These are phyloP conservation scores for Alternaria triticimaculans DNA, from an alignment of 2,329 filamentous ascomycete species.

Conservation along the genomic window DNA sequence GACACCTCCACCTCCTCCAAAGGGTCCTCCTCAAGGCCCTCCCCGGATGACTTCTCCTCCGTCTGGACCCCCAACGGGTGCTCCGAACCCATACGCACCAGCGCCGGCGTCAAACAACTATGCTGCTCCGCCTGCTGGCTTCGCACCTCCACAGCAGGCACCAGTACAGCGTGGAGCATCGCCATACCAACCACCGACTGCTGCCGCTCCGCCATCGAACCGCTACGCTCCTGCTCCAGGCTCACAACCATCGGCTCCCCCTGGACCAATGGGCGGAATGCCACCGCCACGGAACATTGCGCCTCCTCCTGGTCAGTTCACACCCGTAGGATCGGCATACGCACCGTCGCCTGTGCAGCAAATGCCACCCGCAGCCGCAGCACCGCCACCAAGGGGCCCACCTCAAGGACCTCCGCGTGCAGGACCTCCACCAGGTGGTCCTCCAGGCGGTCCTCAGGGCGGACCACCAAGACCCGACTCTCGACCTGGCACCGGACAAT, in stretches of 20 bases:
- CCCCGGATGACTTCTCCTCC: conserved; percentile 71
- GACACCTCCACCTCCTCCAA: conserved; percentile 81
- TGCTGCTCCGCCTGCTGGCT: conserved; percentile 58
- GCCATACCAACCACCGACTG: conserved; percentile 83
- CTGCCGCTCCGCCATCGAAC: conserved; percentile 65
- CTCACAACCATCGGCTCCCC: conserved; percentile 55
- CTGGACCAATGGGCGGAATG: conserved; percentile 41
- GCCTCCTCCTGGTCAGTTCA: conserved; percentile 50
- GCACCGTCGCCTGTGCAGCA: conserved; percentile 43
- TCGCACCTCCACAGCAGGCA: conserved; percentile 59
- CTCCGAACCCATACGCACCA: conserved; percentile 70
- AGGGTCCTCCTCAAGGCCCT: conserved; percentile 63
- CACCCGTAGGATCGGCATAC: conserved; percentile 31
- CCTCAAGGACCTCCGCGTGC: conserved; percentile 53
- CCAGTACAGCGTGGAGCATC: conserved; percentile 77
- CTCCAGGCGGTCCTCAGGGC: conserved; percentile 36
- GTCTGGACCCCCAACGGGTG: conserved; percentile 56
- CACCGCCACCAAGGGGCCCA: conserved; percentile 51
- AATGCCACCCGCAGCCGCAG: conserved; percentile 47
- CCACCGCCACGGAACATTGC: conserved; percentile 53
- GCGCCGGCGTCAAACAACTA: conserved; percentile 60
- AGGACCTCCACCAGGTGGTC: conserved; percentile 46
- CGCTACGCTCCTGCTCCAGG: conserved; percentile 72
- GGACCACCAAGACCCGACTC: conserved; percentile 50
- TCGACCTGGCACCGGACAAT: conserved; percentile 57